Evolutionary conservation across 2,329 filamentous ascomycete species (phyloP), one percentile per base, ranked within the genome.

Genomic region (Fusarium nurragi): DNA sequence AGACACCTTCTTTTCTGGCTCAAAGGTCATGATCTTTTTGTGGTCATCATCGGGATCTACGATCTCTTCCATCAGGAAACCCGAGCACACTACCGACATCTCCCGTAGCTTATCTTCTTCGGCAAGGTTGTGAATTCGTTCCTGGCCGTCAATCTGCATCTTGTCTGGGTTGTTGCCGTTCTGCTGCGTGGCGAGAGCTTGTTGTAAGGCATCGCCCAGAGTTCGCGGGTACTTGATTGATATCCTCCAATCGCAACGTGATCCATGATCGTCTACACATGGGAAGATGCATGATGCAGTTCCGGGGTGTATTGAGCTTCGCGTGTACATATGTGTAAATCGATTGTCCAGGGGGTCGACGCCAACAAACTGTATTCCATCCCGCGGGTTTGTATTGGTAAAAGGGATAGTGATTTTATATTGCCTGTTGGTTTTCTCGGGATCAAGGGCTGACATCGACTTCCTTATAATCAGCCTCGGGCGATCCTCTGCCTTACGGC

Each of bases 311-410:
- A 90, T 81, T 3, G 90, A 91, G 72, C 94, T 93, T 37, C 89
- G 90, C 1, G 94, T 97, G 76, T 97, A 99, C 45, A 92, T 89
- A 79, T 99, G 94, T 0, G 95, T 93, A 75, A 94, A 99, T 61
- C 94, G 87, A 54, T 83, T 83, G 74, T 97, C 94, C 47, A 89
- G 86, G 54, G 89, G 88, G 40, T 93, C 88, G 34, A 95, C 86
- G 5, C 95, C 94, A 16, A 96, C 92, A 77, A 97, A 99, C 60
- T 97, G 94, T 56, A 98, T 77, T 21, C 93, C 94, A 75, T 99
- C 95, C 41, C 92, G 86, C 47, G 94, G 89, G 68, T 87, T 87
- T 47, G 87, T 87, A 30, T 92, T 87, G 21, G 84, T 81, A 73
- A 97, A 99, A 30, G 95, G 91, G 54, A 97, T 90, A 43, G 80